Percentiles rank a stretch among this genome's conserved stretches.
These are phyloP conservation scores for Linnemannia exigua DNA, from an alignment of 192 early-diverging fungal genomes.

Conservation along the genomic window DNA sequence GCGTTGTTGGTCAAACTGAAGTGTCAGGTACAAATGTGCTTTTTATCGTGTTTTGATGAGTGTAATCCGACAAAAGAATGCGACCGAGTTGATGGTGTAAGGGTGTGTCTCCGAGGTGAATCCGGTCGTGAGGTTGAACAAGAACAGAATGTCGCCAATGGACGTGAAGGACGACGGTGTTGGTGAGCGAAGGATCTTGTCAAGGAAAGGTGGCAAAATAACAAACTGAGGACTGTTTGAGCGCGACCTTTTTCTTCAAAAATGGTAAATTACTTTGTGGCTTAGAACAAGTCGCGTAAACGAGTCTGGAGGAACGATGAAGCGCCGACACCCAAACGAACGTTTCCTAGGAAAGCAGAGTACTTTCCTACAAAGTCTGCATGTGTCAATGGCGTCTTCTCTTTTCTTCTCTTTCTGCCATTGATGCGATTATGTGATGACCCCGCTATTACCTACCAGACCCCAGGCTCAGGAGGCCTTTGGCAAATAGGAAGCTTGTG, in stretches of 20 bases:
- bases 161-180: background rate
- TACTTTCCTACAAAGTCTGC: background rate
- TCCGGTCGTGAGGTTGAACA: background rate
- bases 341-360: background rate
- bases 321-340: background rate
- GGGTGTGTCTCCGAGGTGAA: background rate
- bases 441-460: background rate
- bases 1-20: conserved; percentile 30
- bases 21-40: background rate
- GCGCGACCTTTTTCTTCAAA: background rate
- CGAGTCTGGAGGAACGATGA: background rate
- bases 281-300: background rate
- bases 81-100: background rate
- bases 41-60: background rate
- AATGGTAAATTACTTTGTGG: background rate
- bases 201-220: background rate
- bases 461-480: background rate
- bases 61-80: background rate
- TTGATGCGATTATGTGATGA: background rate
- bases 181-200: background rate
- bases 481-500: background rate
- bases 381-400: background rate
- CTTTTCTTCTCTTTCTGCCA: background rate
- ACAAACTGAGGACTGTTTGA: background rate
- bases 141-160: background rate